Base-by-base conservation (phyloP, 2,329 filamentous ascomycete genomes). In the Xylaria sp. region DNA sequence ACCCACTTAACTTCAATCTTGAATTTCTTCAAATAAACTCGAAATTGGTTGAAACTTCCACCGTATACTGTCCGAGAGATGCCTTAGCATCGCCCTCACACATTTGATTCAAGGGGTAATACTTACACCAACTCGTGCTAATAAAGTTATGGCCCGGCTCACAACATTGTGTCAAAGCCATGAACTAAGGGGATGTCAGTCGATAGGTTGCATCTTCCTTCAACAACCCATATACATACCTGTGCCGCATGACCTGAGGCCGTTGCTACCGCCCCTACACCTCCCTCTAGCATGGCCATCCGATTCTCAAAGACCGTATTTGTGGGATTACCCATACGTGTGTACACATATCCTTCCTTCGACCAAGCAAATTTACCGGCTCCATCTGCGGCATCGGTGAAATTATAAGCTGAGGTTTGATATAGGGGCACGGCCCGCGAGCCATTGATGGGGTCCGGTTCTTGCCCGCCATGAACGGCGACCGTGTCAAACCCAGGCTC, bases 231-330 rank as follows among this genome's bases (percentile, higher is more conserved):
- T 23, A 35, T 37, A 71, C 73, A 65, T 68, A 75, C 73, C 70
- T 78, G 76, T 18, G 79, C 79, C 25, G 79, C 71, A 60, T 80
- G 78, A 18, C 79, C 79, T 10, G 79, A 80, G 1, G 79, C 78
- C n/a, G 79, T 79, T 5, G 79, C 79, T 21, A 81, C 77, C 5
- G 79, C 79, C 16, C 78, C 79, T 29, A 78, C 76, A 23, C 80
- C 80, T 5, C 79, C 78, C 70, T 82, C 79, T 1, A 81, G 70
- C 76, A 80, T 79, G 13, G 80, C 74, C 78, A 81, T 78, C 44
- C 76, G 73, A 58, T 71, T 80, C 63, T 82, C 80, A 65, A 82
- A 82, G 44, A 82, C 80, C 2, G 76, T 76, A 51, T 78, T 79
- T 5, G 79, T 81, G 44, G 80, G 80, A 63, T 81, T 81, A 3